phyloP scores from a whole-genome alignment of 2,329 filamentous ascomycete genomes.

The Ceratocystis smalleyi region DNA sequence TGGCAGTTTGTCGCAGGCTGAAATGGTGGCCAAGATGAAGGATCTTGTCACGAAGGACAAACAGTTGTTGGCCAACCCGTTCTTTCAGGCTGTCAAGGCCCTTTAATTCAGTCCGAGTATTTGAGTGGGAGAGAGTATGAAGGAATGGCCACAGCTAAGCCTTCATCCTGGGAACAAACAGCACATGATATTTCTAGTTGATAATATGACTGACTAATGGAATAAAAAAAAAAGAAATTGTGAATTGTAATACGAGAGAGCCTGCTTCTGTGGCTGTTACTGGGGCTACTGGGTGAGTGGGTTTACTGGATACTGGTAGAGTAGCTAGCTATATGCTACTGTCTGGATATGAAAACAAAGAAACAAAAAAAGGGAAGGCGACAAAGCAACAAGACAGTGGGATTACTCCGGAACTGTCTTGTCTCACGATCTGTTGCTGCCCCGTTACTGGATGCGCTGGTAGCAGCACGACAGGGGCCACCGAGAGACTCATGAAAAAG shows the following conservation, averaged over 20 bases:
- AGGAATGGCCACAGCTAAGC: not conserved
- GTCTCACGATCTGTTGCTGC: not conserved
- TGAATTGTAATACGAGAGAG: not conserved
- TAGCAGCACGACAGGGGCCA: not conserved
- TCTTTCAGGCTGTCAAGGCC: conserved; percentile 51
- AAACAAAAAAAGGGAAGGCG: not conserved
- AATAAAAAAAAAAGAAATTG: not conserved
- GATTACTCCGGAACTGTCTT: not conserved
- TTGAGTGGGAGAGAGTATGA: not conserved
- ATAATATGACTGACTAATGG: not conserved
- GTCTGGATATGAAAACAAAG: conserved; percentile 1
- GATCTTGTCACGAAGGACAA: conserved; percentile 63
- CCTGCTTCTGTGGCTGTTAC: conserved; percentile 11
- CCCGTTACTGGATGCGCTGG: not conserved
- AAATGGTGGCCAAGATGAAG: conserved; percentile 64
- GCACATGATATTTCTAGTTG: conserved; percentile 6
- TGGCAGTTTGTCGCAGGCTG: conserved; percentile 48
- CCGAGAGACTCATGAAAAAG: conserved; percentile 1
- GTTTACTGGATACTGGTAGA: conserved; percentile 7
- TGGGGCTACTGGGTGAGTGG: not conserved
- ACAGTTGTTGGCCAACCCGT: conserved; percentile 47
- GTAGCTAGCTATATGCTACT: conserved; percentile 2
- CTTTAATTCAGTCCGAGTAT: conserved; percentile 26
- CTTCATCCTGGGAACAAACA: not conserved
- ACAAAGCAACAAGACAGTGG: not conserved